phyloP scores from a whole-genome alignment of 345 rosid species.

The Pugionium cornutum region DNA sequence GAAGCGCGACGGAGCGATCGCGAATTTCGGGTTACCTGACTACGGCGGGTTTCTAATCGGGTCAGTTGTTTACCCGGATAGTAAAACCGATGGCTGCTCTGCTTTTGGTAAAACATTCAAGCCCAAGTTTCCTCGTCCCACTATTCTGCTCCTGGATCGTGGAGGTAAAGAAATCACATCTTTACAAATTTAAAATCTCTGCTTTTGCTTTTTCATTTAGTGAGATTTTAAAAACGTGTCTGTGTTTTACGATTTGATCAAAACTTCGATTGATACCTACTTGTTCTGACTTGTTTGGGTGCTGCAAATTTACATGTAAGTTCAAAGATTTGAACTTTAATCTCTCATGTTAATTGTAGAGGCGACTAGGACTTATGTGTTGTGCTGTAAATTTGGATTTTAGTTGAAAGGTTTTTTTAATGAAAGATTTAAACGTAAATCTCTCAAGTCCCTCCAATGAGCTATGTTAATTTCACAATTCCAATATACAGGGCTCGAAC shows the following conservation, averaged over 20 bases:
- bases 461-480: not conserved
- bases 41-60: slow-evolving; percentile 80
- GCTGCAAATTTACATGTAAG: slow-evolving; percentile 8
- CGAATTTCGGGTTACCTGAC: slow-evolving; percentile 84
- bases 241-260: not conserved
- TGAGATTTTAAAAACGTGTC: not conserved
- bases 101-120: slow-evolving; percentile 68
- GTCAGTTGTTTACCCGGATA: slow-evolving; percentile 65
- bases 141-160: slow-evolving; percentile 80
- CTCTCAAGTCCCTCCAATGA: not conserved
- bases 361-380: not conserved
- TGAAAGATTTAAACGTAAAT: not conserved
- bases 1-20: slow-evolving; percentile 73
- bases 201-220: not conserved
- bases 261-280: not conserved
- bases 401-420: not conserved
- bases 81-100: slow-evolving; percentile 59
- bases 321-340: slow-evolving; percentile 28
- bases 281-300: not conserved
- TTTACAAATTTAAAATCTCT: not conserved
- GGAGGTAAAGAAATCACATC: slow-evolving; percentile 62
- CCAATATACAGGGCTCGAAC: not conserved
- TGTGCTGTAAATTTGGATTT: not conserved
- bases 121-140: slow-evolving; percentile 56
- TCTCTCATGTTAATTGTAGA: not conserved